Evolutionary conservation across 352 stramenopile species (phyloP).

Genomic region (Phytophthora brassicae): DNA sequence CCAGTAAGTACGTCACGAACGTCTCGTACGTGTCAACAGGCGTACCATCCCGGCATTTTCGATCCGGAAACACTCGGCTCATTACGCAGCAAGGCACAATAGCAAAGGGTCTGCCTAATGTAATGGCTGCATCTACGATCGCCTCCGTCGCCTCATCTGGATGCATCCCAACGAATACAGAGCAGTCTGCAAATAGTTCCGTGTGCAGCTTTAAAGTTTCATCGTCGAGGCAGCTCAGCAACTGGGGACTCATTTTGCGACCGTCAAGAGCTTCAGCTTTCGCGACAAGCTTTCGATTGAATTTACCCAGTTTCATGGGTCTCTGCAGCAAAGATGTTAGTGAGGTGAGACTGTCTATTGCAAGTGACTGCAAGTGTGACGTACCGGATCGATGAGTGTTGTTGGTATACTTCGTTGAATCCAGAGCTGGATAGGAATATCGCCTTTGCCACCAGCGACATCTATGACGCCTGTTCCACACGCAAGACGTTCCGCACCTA

Average conservation of each 20-base stretch:
- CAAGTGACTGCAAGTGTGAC: neutral
- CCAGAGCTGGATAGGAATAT: slow-evolving; percentile 85
- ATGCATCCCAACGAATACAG: slow-evolving; percentile 93
- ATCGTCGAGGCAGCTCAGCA: slow-evolving; percentile 62
- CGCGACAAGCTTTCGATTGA: slow-evolving; percentile 66
- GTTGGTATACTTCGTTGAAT: slow-evolving; percentile 74
- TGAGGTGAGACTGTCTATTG: neutral
- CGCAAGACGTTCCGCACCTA: slow-evolving; percentile 48
- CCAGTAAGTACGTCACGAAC: slow-evolving; percentile 79
- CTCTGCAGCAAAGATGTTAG: slow-evolving; percentile 37
- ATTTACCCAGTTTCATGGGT: slow-evolving; percentile 78
- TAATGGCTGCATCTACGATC: slow-evolving; percentile 92
- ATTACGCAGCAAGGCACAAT: slow-evolving; percentile 97
- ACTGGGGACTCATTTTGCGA: slow-evolving; percentile 51
- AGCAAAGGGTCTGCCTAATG: slow-evolving; percentile 91
- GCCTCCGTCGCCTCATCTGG: slow-evolving; percentile 95
- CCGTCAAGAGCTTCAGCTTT: slow-evolving; percentile 30
- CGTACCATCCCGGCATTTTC: slow-evolving; percentile 53
- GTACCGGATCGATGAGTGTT: slow-evolving; percentile 85
- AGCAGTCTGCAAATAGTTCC: slow-evolving; percentile 76
- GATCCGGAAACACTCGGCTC: slow-evolving; percentile 90
- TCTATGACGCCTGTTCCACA: slow-evolving; percentile 78
- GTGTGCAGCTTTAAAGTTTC: slow-evolving; percentile 48
- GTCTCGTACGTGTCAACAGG: slow-evolving; percentile 79
- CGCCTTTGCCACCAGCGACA: slow-evolving; percentile 85